Evolutionary conservation across 192 early-diverging fungal genomes (phyloP), one percentile per base, ranked within the genome.

Genomic region (Backusella luteola): DNA sequence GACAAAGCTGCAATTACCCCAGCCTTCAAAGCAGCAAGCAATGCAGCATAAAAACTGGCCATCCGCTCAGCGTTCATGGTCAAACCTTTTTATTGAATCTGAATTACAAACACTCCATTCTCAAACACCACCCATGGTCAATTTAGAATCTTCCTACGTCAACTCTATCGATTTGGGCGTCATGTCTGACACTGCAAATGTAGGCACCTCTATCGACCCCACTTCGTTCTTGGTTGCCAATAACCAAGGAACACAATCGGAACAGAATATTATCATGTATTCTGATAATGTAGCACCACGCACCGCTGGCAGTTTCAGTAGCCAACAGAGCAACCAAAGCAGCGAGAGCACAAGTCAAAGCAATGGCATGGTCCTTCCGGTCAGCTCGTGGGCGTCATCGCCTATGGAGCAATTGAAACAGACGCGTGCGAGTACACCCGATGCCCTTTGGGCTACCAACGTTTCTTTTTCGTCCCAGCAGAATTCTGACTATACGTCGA

Each of bases 81-180:
- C 35, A 8, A 69, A 69, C 0, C 21, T 69, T 11, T 69, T 69
- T n/a, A 41, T 69, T 2, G 34, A 69, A 23, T 41, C 36, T 36
- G 68, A 69, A 69, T n/a, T 69, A 38, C 68, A 69, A 69, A 69
- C 68, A 29, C 35, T 69, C 9, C 68, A 69, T 36, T 69, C 34
- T 21, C 68, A 69, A 69, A 69, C 68, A 23, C 35, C 68, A 4
- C 9, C n/a, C 21, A 23, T 69, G 34, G 35, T 38, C n/a, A 23
- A 69, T 38, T 38, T 14, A 21, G 68, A 39, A 11, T 69, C 34
- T 21, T 39, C 35, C 3, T 69, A 23, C 7, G 34, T 69, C 35
- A 36, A 69, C n/a, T 39, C 34, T 21, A 69, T 63, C 9, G 56
- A 63, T 63, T 26, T 63, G 56, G 26, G 56, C 23, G 56, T 63